Percentiles rank a stretch among this genome's conserved stretches.
These are phyloP conservation scores for Pterocarpus macrocarpus DNA, from an alignment of 306 rosid genomes.

Conservation along the genomic window DNA sequence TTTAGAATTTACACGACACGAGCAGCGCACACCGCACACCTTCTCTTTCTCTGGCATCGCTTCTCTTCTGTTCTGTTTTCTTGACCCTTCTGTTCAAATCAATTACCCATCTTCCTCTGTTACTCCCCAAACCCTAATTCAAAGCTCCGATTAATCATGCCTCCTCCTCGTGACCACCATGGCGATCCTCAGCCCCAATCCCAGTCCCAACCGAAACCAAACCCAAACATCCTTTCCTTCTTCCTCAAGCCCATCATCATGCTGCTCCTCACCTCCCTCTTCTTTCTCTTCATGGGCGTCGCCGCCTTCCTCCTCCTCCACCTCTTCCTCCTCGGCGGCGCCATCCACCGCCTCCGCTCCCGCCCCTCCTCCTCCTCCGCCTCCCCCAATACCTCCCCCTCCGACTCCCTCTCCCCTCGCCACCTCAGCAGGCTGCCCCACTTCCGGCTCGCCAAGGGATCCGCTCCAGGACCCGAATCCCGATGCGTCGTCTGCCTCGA, in stretches of 20 bases:
- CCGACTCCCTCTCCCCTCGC: slow-evolving; percentile 51
- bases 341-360: slow-evolving; percentile 71
- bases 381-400: slow-evolving; percentile 40
- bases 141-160: slow-evolving; percentile 29
- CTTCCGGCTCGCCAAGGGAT: slow-evolving; percentile 52
- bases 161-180: slow-evolving; percentile 29
- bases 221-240: slow-evolving; percentile 63
- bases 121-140: not conserved
- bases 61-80: not conserved
- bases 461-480: slow-evolving; percentile 44
- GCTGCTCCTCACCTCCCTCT: slow-evolving; percentile 77
- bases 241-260: slow-evolving; percentile 78
- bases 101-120: not conserved
- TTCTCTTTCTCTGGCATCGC: not conserved
- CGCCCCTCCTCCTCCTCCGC: slow-evolving; percentile 36
- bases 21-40: no score
- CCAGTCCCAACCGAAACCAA: slow-evolving; percentile 60
- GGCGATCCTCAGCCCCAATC: slow-evolving; percentile 26
- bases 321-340: slow-evolving; percentile 68
- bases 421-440: slow-evolving; percentile 69
- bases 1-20: not conserved
- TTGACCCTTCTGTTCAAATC: not conserved
- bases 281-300: slow-evolving; percentile 81
- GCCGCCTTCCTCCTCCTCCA: slow-evolving; percentile 74
- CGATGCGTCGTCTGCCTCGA: slow-evolving; percentile 84